These are phyloP conservation scores for Parastagonospora nodorum DNA, from an alignment of 2,329 filamentous ascomycete genomes.

Conservation along the genomic window DNA sequence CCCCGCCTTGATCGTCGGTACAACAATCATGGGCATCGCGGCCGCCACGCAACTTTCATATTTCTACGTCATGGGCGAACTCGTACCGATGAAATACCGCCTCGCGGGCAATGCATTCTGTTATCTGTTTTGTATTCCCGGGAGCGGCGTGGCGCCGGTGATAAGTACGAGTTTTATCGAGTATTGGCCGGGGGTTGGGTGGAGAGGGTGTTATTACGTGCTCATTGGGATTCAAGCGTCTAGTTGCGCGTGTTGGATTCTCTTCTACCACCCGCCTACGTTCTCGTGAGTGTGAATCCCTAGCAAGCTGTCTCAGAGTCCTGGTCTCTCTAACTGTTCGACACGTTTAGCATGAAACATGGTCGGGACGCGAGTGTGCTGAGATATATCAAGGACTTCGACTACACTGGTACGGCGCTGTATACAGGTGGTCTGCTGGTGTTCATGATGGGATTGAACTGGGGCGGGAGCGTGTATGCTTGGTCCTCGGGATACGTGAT, in stretches of 20 bases:
- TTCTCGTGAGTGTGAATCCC: constrained; percentile 5
- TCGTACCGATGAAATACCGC: constrained; percentile 30
- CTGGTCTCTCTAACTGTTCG: too few relatives aligned
- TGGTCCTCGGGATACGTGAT: constrained; percentile 52
- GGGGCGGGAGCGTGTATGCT: constrained; percentile 41
- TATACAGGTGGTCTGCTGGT: constrained; percentile 21
- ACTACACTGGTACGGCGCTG: constrained; percentile 21
- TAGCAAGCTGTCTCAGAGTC: too few relatives aligned
- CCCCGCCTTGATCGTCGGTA: constrained; percentile 7
- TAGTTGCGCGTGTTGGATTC: constrained; percentile 18
- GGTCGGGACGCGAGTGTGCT: constrained; percentile 20
- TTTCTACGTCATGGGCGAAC: constrained; percentile 24
- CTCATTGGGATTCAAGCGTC: constrained; percentile 21
- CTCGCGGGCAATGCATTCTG: constrained; percentile 18
- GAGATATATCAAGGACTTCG: constrained; percentile 27
- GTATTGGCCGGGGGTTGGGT: constrained; percentile 19
- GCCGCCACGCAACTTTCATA: constrained; percentile 22
- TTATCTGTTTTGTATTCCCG: constrained; percentile 17
- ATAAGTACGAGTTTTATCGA: constrained; percentile 18
- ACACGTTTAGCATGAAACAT: constrained; percentile 17
- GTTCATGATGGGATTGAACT: constrained; percentile 25
- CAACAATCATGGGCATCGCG: constrained; percentile 4
- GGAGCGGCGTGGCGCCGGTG: constrained; percentile 21
- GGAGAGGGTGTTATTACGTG: constrained; percentile 27
- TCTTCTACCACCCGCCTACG: constrained; percentile 30